Evolutionary conservation across 2,329 filamentous ascomycete species (phyloP).

Genomic region (Cercospora brassicicola): DNA sequence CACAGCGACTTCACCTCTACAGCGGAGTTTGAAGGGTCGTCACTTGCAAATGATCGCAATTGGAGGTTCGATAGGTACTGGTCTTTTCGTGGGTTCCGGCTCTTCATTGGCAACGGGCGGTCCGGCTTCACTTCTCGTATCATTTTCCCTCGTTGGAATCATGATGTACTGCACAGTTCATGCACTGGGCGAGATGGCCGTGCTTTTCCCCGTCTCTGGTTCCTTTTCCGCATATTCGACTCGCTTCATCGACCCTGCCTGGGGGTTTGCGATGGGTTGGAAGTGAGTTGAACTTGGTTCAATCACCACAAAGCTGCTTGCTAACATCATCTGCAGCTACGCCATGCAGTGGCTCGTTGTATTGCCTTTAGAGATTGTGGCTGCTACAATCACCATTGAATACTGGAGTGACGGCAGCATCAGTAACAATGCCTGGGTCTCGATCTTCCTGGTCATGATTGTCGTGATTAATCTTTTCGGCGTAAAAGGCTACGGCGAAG

Average conservation of each 20-base stretch:
- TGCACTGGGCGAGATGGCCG: constrained; percentile 40
- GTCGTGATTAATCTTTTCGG: constrained; percentile 38
- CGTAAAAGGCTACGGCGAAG: constrained; percentile 40
- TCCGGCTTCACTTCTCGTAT: constrained; percentile 39
- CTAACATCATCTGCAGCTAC: constrained; percentile 31
- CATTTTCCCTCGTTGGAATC: constrained; percentile 37
- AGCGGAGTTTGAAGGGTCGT: constrained; percentile 72
- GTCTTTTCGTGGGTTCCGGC: constrained; percentile 41
- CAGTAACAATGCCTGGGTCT: constrained; percentile 37
- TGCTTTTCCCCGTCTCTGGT: constrained; percentile 40
- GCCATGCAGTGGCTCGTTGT: constrained; percentile 40
- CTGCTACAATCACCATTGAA: constrained; percentile 37
- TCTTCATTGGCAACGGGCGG: constrained; percentile 37
- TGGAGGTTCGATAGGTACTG: constrained; percentile 37
- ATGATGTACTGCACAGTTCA: constrained; percentile 40
- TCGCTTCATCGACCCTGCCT: constrained; percentile 40
- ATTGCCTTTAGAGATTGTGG: constrained; percentile 39
- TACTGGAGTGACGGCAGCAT: constrained; percentile 36
- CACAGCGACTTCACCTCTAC: constrained; percentile 72
- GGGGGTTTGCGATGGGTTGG: constrained; percentile 42
- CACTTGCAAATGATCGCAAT: constrained; percentile 98
- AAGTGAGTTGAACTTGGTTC: constrained; percentile 26
- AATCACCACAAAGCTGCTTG: neutral
- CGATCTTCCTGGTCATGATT: constrained; percentile 38
- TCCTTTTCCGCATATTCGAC: constrained; percentile 40